Percentiles rank a stretch among this genome's conserved stretches.
Conservation (phyloP, 176 grass and related monocot species). For the Bothriochloa decipiens region DNA sequence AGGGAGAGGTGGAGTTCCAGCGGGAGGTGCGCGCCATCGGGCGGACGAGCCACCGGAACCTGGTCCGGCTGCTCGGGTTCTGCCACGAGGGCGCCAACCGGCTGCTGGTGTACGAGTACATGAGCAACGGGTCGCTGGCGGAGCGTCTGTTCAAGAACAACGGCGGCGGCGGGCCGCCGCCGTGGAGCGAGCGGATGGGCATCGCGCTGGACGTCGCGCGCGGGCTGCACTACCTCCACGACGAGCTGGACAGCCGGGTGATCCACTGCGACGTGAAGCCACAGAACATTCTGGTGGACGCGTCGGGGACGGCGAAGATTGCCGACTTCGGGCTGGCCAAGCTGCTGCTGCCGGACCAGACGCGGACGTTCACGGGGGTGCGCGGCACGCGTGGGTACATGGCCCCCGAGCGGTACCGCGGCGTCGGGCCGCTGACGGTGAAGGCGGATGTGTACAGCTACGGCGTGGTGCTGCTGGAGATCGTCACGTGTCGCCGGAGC, state of each 20-base stretch:
- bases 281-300: conserved; percentile 60
- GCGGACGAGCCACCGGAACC: conserved; percentile 44
- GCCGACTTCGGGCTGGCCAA: conserved; percentile 63
- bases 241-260: conserved; percentile 38
- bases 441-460: conserved; percentile 64
- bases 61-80: conserved; percentile 68
- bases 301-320: conserved; percentile 48
- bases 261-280: conserved; percentile 71
- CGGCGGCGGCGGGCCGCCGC: background rate
- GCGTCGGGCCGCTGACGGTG: conserved; percentile 36
- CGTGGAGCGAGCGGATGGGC: conserved; percentile 19
- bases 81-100: no score
- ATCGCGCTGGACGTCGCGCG: conserved; percentile 39
- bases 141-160: conserved; percentile 48
- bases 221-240: conserved; percentile 55
- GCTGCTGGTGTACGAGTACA: no score
- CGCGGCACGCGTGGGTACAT: conserved; percentile 56
- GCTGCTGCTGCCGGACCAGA: conserved; percentile 47
- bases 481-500: conserved; percentile 43
- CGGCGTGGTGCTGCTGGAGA: conserved; percentile 61
- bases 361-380: conserved; percentile 44
- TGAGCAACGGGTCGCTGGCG: conserved; percentile 61
- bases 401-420: conserved; percentile 53
- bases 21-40: no score
- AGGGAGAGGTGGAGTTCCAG: no score